phyloP scores from a whole-genome alignment of 345 rosid species.

The Diplotaxis tenuifolia region DNA sequence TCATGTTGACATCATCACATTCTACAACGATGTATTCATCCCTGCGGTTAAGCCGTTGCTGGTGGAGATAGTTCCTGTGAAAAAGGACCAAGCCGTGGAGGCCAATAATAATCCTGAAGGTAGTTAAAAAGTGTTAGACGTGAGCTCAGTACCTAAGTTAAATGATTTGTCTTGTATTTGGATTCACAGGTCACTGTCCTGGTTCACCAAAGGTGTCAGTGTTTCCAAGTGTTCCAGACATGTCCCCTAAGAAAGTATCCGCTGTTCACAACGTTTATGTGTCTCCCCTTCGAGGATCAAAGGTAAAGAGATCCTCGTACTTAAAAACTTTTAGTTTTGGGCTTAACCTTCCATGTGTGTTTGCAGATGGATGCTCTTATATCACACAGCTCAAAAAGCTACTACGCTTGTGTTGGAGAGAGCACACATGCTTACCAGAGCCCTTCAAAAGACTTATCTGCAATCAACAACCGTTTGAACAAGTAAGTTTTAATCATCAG shows the following conservation, averaged over 20 bases:
- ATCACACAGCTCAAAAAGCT: constrained; percentile 82
- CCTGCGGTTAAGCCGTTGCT: constrained; percentile 82
- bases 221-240: constrained; percentile 89
- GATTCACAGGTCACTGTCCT: constrained; percentile 63
- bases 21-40: constrained; percentile 86
- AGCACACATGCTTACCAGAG: constrained; percentile 95
- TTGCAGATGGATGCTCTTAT: constrained; percentile 93
- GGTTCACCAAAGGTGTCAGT: constrained; percentile 60
- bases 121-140: constrained; percentile 10
- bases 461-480: constrained; percentile 82
- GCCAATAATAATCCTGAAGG: constrained; percentile 59
- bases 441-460: constrained; percentile 94
- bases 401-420: constrained; percentile 98
- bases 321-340: neutral
- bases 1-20: too few relatives aligned
- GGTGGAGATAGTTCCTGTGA: constrained; percentile 74
- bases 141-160: neutral
- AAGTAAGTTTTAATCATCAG: constrained; percentile 42
- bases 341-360: neutral
- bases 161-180: constrained; percentile 13
- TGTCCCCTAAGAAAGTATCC: constrained; percentile 96
- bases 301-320: constrained; percentile 48
- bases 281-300: constrained; percentile 90
- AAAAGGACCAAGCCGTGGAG: constrained; percentile 46
- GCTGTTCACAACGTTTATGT: constrained; percentile 87